phyloP scores from a whole-genome alignment of 352 stramenopile species.

The Phytopythium mirpurense region DNA sequence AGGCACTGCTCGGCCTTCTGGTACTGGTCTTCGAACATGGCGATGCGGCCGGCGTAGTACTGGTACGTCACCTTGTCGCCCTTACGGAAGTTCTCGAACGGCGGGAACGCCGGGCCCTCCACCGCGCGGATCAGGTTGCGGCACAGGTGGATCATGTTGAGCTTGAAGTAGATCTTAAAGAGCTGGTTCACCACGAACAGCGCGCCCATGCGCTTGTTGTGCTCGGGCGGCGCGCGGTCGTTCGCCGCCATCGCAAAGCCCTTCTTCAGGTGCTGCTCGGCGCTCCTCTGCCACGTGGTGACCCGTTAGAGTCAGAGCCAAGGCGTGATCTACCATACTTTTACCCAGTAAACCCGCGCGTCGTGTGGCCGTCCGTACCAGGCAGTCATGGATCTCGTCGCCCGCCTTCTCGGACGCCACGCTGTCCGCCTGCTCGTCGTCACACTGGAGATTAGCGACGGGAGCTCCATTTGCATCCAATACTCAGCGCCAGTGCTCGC shows the following conservation, averaged over 20 bases:
- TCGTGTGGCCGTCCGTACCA: slow-evolving; percentile 17
- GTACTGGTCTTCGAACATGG: slow-evolving; percentile 97
- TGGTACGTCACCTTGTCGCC: slow-evolving; percentile 93
- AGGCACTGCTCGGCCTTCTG: slow-evolving; percentile 92
- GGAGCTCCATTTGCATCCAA: no score
- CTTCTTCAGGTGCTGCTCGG: slow-evolving; percentile 85
- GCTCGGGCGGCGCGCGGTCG: slow-evolving; percentile 62
- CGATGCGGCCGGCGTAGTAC: slow-evolving; percentile 94
- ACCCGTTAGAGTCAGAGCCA: not conserved
- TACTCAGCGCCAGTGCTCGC: slow-evolving; percentile 25
- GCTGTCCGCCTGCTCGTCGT: slow-evolving; percentile 41
- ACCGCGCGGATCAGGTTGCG: slow-evolving; percentile 91
- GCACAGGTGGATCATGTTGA: slow-evolving; percentile 93
- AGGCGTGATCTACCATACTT: no score
- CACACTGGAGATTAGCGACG: not conserved
- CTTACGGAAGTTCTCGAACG: slow-evolving; percentile 80
- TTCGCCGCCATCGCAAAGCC: slow-evolving; percentile 83
- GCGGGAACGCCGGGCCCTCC: slow-evolving; percentile 69
- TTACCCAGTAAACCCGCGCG: no score
- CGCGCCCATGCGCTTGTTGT: slow-evolving; percentile 85
- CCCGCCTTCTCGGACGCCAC: slow-evolving; percentile 56
- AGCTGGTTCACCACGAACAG: slow-evolving; percentile 95
- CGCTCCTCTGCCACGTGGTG: slow-evolving; percentile 32
- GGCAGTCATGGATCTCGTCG: slow-evolving; percentile 71
- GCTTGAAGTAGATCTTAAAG: slow-evolving; percentile 97